Percentiles rank a stretch among this genome's conserved stretches.
phyloP scores from a whole-genome alignment of 2,329 filamentous ascomycete species.

The Colletotrichum brevisporum region DNA sequence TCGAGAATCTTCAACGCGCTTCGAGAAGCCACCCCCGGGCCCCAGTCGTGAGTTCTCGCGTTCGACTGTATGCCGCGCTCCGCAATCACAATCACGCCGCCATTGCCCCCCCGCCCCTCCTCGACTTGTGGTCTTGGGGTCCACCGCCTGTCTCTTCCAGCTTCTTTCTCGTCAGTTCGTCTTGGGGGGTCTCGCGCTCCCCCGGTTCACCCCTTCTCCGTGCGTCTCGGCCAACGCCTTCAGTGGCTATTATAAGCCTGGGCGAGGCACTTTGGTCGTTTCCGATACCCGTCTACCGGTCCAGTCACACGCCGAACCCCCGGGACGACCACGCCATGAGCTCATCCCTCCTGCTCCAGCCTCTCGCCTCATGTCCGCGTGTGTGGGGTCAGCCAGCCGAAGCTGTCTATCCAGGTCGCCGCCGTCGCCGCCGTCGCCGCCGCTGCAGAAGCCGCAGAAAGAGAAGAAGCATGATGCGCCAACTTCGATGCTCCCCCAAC shows the following conservation, averaged over 20 bases:
- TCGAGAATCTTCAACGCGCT: conserved; percentile 26
- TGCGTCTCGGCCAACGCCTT: conserved; percentile 31
- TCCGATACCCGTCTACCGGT: conserved; percentile 32
- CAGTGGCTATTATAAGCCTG: conserved; percentile 11
- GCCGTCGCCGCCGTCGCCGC: conserved; percentile 11
- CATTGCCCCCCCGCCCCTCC: background rate
- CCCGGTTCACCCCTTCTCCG: conserved; percentile 33
- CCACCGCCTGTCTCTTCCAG: conserved; percentile 17
- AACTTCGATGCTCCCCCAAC: conserved; percentile 1
- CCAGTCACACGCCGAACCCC: conserved; percentile 26
- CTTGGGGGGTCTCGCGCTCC: conserved; percentile 18
- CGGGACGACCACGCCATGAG: conserved; percentile 23
- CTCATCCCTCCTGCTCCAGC: conserved; percentile 7
- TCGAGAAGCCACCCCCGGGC: background rate
- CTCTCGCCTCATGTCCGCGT: conserved; percentile 8
- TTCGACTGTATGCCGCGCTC: conserved; percentile 13
- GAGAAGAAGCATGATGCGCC: too few relatives aligned
- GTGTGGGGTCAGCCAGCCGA: conserved; percentile 22
- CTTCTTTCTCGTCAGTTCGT: conserved; percentile 15
- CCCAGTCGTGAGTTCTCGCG: conserved; percentile 12
- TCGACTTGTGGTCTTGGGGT: conserved; percentile 10
- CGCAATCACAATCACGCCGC: conserved; percentile 13
- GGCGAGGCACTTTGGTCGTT: conserved; percentile 17
- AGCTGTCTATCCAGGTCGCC: conserved; percentile 5
- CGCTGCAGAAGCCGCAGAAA: conserved; percentile 6